phyloP scores from a whole-genome alignment of 225 moss, liverwort and hornwort species.

The Straminergon stramineum region DNA sequence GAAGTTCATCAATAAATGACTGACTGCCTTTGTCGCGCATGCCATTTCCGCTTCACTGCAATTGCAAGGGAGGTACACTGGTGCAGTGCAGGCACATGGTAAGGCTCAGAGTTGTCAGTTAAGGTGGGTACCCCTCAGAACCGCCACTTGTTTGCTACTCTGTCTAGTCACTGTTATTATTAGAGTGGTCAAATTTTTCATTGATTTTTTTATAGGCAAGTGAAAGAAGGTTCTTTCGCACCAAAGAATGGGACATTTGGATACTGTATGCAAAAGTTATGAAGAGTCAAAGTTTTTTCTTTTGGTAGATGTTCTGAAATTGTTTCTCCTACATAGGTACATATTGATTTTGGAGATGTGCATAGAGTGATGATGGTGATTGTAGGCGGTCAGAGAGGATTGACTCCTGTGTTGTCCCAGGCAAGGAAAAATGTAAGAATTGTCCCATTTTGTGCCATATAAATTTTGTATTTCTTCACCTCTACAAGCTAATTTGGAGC shows the following conservation, averaged over 20 bases:
- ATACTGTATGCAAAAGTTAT: neutral
- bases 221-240: neutral
- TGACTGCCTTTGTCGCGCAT: neutral
- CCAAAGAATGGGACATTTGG: neutral
- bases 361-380: neutral
- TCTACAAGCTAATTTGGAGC: no score
- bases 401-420: no score
- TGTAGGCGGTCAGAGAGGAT: no score
- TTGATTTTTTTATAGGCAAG: neutral
- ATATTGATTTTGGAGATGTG: neutral
- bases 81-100: neutral
- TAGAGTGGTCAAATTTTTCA: neutral
- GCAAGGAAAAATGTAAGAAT: no score
- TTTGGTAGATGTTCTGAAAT: neutral
- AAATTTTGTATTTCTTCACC: no score
- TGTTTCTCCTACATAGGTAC: accelerated
- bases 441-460: no score
- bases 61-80: neutral
- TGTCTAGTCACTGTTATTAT: neutral
- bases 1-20: neutral
- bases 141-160: neutral
- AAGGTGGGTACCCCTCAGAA: neutral
- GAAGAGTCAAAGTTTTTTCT: neutral
- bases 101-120: neutral
- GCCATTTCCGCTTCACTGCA: no score